Evolutionary conservation across 1,139 yeast species (phyloP).

Genomic region (Geotrichum candidum): DNA sequence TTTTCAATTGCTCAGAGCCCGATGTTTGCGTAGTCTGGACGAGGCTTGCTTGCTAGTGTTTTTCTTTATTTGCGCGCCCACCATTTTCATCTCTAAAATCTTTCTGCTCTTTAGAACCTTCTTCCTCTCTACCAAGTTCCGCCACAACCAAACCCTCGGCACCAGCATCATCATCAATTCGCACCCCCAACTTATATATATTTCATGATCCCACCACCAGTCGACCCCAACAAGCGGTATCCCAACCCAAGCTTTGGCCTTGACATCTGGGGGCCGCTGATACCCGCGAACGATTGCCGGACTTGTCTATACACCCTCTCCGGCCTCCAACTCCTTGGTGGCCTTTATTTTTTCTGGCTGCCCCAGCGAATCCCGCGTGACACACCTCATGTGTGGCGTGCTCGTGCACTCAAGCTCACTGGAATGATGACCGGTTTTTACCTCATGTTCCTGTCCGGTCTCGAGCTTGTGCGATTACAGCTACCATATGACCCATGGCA

Average conservation of each 20-base stretch:
- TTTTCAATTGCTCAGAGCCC: too few relatives aligned
- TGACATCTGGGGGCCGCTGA: slow-evolving; percentile 35
- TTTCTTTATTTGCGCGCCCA: neutral
- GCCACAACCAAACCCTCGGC: neutral
- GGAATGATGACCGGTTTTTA: slow-evolving; percentile 29
- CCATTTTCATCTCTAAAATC: neutral
- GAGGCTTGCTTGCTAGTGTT: neutral
- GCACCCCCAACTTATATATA: neutral
- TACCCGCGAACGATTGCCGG: slow-evolving; percentile 36
- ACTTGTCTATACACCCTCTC: slow-evolving; percentile 30
- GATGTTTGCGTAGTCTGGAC: neutral
- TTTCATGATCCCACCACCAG: slow-evolving; percentile 4
- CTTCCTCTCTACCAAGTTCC: neutral
- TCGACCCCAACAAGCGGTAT: slow-evolving; percentile 18
- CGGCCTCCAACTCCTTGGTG: slow-evolving; percentile 29
- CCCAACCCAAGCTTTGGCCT: slow-evolving; percentile 34
- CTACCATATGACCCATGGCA: slow-evolving; percentile 35
- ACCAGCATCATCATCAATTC: neutral
- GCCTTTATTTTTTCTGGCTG: slow-evolving; percentile 28
- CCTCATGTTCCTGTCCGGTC: slow-evolving; percentile 26
- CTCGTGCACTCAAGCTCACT: slow-evolving; percentile 24
- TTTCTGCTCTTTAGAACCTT: neutral
- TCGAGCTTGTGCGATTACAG: slow-evolving; percentile 30
- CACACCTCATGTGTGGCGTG: slow-evolving; percentile 22
- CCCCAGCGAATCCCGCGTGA: slow-evolving; percentile 23